phyloP scores from a whole-genome alignment of 2,329 filamentous ascomycete species.

The Boeremia exigua region DNA sequence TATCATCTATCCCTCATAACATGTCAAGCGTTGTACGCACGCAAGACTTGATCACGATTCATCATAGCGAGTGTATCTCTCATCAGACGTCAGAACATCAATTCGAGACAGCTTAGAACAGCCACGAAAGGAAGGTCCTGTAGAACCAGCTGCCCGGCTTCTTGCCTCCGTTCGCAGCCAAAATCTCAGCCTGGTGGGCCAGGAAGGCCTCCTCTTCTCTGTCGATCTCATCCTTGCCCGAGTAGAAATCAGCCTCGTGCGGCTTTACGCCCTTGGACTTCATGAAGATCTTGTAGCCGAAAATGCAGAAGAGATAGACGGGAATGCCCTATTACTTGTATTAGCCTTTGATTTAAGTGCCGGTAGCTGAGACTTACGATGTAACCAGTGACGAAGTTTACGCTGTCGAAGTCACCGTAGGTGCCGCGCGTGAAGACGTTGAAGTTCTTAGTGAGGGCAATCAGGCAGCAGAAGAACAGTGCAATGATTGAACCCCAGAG shows the following conservation, averaged over 20 bases:
- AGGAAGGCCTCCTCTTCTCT: constrained; percentile 74
- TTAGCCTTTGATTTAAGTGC: background rate
- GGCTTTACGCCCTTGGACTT: constrained; percentile 55
- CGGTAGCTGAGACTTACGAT: constrained; percentile 21
- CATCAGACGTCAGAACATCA: background rate
- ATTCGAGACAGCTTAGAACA: constrained; percentile 56
- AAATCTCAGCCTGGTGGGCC: constrained; percentile 57
- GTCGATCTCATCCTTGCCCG: constrained; percentile 75
- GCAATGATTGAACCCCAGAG: constrained; percentile 71
- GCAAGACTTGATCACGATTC: background rate
- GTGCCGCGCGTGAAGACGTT: constrained; percentile 66
- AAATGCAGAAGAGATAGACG: constrained; percentile 70
- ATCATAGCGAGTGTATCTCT: background rate
- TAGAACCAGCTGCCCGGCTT: constrained; percentile 61
- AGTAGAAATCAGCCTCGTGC: constrained; percentile 70
- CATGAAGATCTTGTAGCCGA: constrained; percentile 55
- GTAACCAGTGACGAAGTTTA: constrained; percentile 79
- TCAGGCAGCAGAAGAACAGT: constrained; percentile 72
- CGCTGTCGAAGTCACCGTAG: constrained; percentile 70
- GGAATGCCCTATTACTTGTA: constrained; percentile 65
- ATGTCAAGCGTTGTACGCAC: background rate
- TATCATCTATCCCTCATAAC: background rate
- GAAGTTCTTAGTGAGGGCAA: constrained; percentile 84
- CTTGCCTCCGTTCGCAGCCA: constrained; percentile 39
- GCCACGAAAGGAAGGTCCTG: constrained; percentile 63